phyloP scores from a whole-genome alignment of 2,329 filamentous ascomycete genomes.

The Cladobotryum mycophilum region DNA sequence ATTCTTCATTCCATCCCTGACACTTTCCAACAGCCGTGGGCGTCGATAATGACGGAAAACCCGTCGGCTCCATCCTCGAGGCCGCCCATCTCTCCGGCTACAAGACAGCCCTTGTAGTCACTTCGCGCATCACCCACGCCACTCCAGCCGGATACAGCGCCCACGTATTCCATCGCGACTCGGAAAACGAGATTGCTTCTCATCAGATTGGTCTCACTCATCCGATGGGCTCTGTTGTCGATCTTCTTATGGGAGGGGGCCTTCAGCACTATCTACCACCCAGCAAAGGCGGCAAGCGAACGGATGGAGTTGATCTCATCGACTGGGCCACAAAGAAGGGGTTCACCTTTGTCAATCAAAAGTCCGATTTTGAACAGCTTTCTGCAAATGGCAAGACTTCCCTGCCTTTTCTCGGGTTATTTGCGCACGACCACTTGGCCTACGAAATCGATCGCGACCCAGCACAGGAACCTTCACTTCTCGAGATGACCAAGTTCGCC shows the following conservation, averaged over 20 bases:
- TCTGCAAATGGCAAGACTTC: slow-evolving; percentile 11
- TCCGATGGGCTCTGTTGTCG: slow-evolving; percentile 16
- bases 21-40: slow-evolving; percentile 11
- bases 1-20: neutral
- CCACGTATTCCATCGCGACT: slow-evolving; percentile 19
- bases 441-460: slow-evolving; percentile 20
- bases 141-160: slow-evolving; percentile 18
- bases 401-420: slow-evolving; percentile 18
- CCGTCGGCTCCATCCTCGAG: slow-evolving; percentile 19
- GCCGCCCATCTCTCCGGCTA: slow-evolving; percentile 19
- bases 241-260: slow-evolving; percentile 19
- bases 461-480: slow-evolving; percentile 16
- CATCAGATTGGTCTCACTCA: slow-evolving; percentile 20
- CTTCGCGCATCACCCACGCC: slow-evolving; percentile 20
- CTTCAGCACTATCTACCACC: slow-evolving; percentile 17
- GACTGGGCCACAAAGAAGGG: slow-evolving; percentile 17
- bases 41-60: slow-evolving; percentile 17
- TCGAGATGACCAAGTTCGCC: slow-evolving; percentile 16
- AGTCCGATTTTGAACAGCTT: slow-evolving; percentile 11
- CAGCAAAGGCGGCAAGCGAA: slow-evolving; percentile 15
- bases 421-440: slow-evolving; percentile 15
- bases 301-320: slow-evolving; percentile 17
- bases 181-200: slow-evolving; percentile 20
- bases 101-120: slow-evolving; percentile 19
- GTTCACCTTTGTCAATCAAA: slow-evolving; percentile 16